A percentile compares a stretch with the other conserved stretches of the same genome.
These are phyloP conservation scores for Globisporangium lucens DNA, from an alignment of 352 stramenopile species.

Conservation along the genomic window DNA sequence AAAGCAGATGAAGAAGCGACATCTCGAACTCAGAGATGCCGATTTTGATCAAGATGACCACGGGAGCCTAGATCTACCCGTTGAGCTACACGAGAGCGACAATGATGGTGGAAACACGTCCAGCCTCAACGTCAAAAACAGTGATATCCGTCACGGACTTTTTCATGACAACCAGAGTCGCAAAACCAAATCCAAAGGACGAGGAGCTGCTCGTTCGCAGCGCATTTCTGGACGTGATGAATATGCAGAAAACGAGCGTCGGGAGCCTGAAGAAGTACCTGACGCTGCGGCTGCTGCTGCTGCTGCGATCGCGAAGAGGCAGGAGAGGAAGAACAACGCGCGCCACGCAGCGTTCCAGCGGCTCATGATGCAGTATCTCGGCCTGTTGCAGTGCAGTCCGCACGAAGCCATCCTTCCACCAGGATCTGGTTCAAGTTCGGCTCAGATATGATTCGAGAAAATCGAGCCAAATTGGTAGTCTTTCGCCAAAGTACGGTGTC, in stretches of 20 bases:
- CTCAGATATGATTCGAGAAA: neutral
- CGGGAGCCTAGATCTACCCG: neutral
- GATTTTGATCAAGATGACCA: neutral
- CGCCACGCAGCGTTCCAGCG: constrained; percentile 15
- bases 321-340: neutral
- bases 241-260: neutral
- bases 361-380: constrained; percentile 21
- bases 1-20: neutral
- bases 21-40: neutral
- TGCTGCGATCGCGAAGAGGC: neutral
- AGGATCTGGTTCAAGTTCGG: neutral
- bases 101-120: neutral
- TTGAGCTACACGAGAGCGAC: neutral
- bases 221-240: neutral
- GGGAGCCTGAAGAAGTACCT: neutral
- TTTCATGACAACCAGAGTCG: neutral
- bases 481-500: no score
- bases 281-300: neutral
- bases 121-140: neutral
- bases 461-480: no score
- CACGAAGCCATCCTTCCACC: neutral
- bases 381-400: constrained; percentile 15
- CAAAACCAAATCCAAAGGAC: neutral
- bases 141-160: neutral
- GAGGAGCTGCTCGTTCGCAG: neutral